These are phyloP conservation scores for Globisporangium orthogonon DNA, from an alignment of 352 stramenopile species.

Conservation along the genomic window DNA sequence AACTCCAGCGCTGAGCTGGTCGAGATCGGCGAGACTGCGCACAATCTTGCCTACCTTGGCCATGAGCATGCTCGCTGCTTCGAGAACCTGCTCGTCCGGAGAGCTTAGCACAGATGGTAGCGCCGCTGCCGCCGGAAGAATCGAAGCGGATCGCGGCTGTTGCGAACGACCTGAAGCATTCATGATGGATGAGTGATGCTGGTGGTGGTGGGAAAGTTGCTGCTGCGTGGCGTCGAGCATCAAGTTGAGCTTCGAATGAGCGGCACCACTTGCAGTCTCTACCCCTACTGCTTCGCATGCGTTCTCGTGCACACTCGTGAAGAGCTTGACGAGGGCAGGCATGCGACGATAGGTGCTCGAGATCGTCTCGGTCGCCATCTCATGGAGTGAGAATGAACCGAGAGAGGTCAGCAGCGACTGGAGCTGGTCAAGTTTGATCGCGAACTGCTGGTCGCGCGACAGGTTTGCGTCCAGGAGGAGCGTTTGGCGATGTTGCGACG, in stretches of 20 bases:
- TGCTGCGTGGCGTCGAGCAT: background rate
- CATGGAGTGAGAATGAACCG: constrained; percentile 27
- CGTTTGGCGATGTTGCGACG: background rate
- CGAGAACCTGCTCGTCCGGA: constrained; percentile 17
- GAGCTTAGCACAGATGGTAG: background rate
- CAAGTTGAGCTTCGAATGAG: background rate
- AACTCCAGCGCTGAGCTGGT: constrained; percentile 17
- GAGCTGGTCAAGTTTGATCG: constrained; percentile 61
- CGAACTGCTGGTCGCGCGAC: constrained; percentile 49
- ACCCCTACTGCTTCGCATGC: constrained; percentile 36
- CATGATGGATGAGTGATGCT: constrained; percentile 1
- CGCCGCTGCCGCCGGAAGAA: background rate
- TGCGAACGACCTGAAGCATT: background rate
- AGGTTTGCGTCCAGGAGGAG: constrained; percentile 16
- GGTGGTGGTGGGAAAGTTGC: background rate
- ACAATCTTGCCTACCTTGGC: constrained; percentile 57
- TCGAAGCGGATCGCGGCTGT: background rate
- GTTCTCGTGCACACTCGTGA: constrained; percentile 26
- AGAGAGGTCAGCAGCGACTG: constrained; percentile 42
- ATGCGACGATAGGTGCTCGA: constrained; percentile 42
- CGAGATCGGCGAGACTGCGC: constrained; percentile 39
- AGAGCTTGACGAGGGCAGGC: constrained; percentile 33
- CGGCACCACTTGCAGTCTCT: constrained; percentile 3
- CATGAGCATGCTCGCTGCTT: constrained; percentile 36
- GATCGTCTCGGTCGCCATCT: constrained; percentile 50